A percentile compares a stretch with the other conserved stretches of the same genome.
phyloP scores from a whole-genome alignment of 495 filamentous ascomycete genomes.

The Aspergillus incahuasiensis region DNA sequence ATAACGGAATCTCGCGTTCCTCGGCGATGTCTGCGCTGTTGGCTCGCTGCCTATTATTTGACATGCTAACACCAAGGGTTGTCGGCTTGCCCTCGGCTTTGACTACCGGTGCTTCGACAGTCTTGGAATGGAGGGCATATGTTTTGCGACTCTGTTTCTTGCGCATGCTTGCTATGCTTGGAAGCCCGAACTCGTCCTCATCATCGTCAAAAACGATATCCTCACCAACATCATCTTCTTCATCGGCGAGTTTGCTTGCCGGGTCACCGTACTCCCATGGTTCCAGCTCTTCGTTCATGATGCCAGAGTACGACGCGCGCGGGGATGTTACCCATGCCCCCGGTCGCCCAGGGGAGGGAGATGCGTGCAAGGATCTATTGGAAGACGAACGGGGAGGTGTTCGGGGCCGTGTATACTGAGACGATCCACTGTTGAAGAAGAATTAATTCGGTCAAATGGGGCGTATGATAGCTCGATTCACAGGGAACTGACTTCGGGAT shows the following conservation, averaged over 20 bases:
- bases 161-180: constrained; percentile 84
- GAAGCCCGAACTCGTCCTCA: constrained; percentile 91
- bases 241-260: constrained; percentile 15
- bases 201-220: constrained; percentile 77
- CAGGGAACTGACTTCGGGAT: constrained; percentile 71
- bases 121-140: constrained; percentile 39
- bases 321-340: constrained; percentile 55
- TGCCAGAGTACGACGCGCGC: constrained; percentile 66
- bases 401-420: constrained; percentile 52
- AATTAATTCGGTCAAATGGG: constrained; percentile 19
- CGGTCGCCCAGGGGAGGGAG: constrained; percentile 53
- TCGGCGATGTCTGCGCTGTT: constrained; percentile 89
- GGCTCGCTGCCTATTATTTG: constrained; percentile 45
- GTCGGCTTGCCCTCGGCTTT: constrained; percentile 22
- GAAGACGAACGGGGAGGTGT: constrained; percentile 55
- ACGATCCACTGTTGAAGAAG: constrained; percentile 42
- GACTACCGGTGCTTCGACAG: constrained; percentile 42
- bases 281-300: constrained; percentile 68
- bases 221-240: constrained; percentile 57
- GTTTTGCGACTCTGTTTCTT: constrained; percentile 56
- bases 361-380: constrained; percentile 31
- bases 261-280: constrained; percentile 68
- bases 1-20: constrained; percentile 79
- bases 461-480: background rate
- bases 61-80: constrained; percentile 30